Conservation (phyloP, 148 eudicot genomes). For the Silene uniflora region DNA sequence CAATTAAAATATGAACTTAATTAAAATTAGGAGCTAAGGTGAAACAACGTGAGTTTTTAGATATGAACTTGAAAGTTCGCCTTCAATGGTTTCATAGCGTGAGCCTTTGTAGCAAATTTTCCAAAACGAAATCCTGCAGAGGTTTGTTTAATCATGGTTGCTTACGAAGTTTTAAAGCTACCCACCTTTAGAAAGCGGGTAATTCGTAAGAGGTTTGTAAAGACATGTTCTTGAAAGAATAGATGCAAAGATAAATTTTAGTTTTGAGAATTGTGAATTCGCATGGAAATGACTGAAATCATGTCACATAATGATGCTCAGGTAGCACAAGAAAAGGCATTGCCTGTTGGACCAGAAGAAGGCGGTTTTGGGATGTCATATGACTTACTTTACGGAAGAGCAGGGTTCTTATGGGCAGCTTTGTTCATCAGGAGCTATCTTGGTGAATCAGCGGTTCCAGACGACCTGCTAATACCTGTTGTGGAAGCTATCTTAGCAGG, state of each 20-base stretch:
- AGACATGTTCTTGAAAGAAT: neutral
- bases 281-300: neutral
- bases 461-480: slow-evolving; percentile 50
- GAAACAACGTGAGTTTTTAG: too few relatives aligned
- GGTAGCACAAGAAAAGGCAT: slow-evolving; percentile 74
- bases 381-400: slow-evolving; percentile 71
- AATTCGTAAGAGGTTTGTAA: neutral
- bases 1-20: too few relatives aligned
- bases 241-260: neutral
- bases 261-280: neutral
- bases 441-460: slow-evolving; percentile 43
- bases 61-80: too few relatives aligned
- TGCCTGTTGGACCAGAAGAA: slow-evolving; percentile 77
- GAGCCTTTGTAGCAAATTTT: too few relatives aligned
- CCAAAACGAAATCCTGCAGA: too few relatives aligned
- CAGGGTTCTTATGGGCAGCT: slow-evolving; percentile 83
- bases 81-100: too few relatives aligned
- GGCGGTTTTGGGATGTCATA: slow-evolving; percentile 92
- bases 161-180: too few relatives aligned
- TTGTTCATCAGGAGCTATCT: slow-evolving; percentile 57
- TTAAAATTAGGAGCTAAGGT: too few relatives aligned
- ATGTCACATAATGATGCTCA: slow-evolving; percentile 17
- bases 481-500: slow-evolving; percentile 72
- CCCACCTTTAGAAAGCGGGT: too few relatives aligned
- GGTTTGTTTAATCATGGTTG: too few relatives aligned